Evolutionary conservation across 257 asterid genomes (phyloP), one percentile per base, ranked within the genome.

Genomic region (Handroanthus guayacan): DNA sequence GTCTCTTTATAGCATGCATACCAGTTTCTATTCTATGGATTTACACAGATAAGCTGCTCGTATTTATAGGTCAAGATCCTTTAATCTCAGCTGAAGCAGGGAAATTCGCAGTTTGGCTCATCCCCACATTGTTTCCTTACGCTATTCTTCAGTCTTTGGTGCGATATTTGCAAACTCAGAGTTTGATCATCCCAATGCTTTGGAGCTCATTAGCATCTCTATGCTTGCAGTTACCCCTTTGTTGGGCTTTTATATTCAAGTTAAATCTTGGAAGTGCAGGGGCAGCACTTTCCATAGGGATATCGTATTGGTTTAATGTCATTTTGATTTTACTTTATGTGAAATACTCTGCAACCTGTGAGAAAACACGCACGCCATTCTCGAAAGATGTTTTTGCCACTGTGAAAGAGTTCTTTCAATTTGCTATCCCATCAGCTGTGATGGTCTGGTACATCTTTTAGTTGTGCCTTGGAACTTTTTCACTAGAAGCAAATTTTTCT

Each of bases 341-440:
- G 31, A 79, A 71, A 67, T 87, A 81, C 66, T 94, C 99, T 3
- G 44, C 89, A 0, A 62, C 90, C 39, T 90, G 98, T 44, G 50
- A 76, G 12, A 74, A 75, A 18, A 86, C 96, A 2, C 79, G 81
- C 2, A 72, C 72, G 25, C 14, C 84, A 2, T 79, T 81, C 38
- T 88, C 89, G 0, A 60, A 12, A 13, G 97, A 89, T 2, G 92
- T 79, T 52, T 79, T 89, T 51, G 65, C 36, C 1, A 75, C 84
- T 10, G 34, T 84, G 41, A 78, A 81, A 78, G 95, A 94, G 65
- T 92, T 94, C 84, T 84, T 86, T 76, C 84, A 50, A 34, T 81
- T 92, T 79, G 93, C 95, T 34, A 63, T 94, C 67, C 98, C 99
- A 5, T 89, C 97, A 54, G 86, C 95, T 62, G 87, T 83, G 3